Percentiles rank a stretch among this genome's conserved stretches.
phyloP scores from a whole-genome alignment of 495 filamentous ascomycete genomes.

The Apodospora peruviana region DNA sequence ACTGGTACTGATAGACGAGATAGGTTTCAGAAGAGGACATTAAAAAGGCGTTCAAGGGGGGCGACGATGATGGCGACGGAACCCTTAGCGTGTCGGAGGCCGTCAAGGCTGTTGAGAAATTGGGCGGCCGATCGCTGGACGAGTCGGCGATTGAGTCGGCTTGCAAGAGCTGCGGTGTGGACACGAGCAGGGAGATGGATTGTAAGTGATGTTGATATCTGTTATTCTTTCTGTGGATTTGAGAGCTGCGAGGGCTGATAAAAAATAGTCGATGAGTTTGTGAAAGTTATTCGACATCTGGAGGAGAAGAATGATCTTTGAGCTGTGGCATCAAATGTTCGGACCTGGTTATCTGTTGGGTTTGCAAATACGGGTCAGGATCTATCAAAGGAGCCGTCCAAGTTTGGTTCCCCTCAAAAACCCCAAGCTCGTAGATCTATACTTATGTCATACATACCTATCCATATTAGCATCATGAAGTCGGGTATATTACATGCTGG shows the following conservation, averaged over 20 bases:
- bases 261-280: slow-evolving; percentile 9
- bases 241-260: neutral
- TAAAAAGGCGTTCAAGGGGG: slow-evolving; percentile 11
- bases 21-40: slow-evolving; percentile 12
- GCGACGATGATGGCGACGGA: slow-evolving; percentile 15
- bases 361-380: too few relatives aligned
- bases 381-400: too few relatives aligned
- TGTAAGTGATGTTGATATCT: slow-evolving; percentile 6
- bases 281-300: slow-evolving; percentile 4
- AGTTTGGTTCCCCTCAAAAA: too few relatives aligned
- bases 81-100: slow-evolving; percentile 13
- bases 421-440: too few relatives aligned
- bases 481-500: too few relatives aligned
- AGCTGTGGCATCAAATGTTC: too few relatives aligned
- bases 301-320: slow-evolving; percentile 1
- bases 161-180: slow-evolving; percentile 8
- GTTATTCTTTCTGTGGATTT: neutral
- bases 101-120: slow-evolving; percentile 9
- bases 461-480: too few relatives aligned
- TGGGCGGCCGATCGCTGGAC: slow-evolving; percentile 7
- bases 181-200: slow-evolving; percentile 12
- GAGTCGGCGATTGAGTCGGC: slow-evolving; percentile 4
- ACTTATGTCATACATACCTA: too few relatives aligned
- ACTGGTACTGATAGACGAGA: too few relatives aligned
- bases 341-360: too few relatives aligned